Base-by-base conservation (phyloP, 331 rosid species). In the Pyracantha coccinea region DNA sequence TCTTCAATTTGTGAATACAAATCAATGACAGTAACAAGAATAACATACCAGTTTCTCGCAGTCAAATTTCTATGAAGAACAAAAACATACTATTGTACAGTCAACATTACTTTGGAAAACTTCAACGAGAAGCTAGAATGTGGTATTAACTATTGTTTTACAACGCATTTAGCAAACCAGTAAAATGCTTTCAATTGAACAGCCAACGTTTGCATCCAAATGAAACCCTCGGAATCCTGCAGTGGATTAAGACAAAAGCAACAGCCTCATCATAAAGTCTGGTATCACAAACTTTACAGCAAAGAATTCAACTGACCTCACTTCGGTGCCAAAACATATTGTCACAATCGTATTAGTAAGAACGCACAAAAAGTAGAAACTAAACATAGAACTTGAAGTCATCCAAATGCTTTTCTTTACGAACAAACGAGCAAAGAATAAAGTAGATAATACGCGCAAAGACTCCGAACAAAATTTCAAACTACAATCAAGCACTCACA, bases 21-120 rank as follows among this genome's bases (percentile, higher is more conserved):
- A 81, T 64, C 73, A 89, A 70, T 62, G 80, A 76, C 75, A 68
- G 62, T n/a, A 75, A 73, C 66, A 29, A 29, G 68, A 80, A 64
- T 60, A 55, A 31, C 70, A 78, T 74, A 77, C 59, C 65, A 69
- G 68, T 72, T 69, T 77, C 84, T 73, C 75, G 57, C 55, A 59
- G 72, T 67, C 45, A 53, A 77, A 75, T 29, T 78, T 74, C 78
- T 38, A 74, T 68, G 67, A 29, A 32, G 79, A 67, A 81, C 38
- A 68, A 81, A 64, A 72, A 41, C 59, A 85, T 38, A 38, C 66
- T 73, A 47, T 4, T 19, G 44, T 35, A 53, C 38, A 20, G 53
- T 31, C 57, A 73, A 65, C 82, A 38, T 66, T 66, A 33, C 79
- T 59, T 12, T 59, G 66, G 47, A 52, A 69, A 72, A 82, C 70